Conservation (phyloP, 208 protist genomes). For the Herpetomonas tarakana region DNA sequence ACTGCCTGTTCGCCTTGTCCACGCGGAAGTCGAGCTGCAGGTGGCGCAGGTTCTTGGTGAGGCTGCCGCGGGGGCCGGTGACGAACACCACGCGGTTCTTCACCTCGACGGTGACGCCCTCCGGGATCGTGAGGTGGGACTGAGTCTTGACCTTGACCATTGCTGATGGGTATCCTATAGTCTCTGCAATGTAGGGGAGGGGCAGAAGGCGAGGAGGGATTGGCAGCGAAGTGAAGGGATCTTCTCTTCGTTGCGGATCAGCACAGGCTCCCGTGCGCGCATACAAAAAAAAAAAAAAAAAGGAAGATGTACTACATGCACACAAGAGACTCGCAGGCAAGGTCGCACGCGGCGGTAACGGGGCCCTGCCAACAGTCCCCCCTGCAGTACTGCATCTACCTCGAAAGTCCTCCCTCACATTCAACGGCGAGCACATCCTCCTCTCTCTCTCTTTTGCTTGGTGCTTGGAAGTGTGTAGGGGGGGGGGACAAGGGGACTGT, state of each 20-base stretch:
- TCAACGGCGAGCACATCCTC: too few relatives aligned
- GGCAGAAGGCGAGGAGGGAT: too few relatives aligned
- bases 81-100: conserved; percentile 88
- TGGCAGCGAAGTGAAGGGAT: too few relatives aligned
- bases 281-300: conserved; percentile 10
- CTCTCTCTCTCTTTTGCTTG: too few relatives aligned
- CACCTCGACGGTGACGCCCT: conserved; percentile 58
- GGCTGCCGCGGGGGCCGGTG: conserved; percentile 95
- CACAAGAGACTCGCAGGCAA: neutral
- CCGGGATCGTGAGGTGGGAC: conserved; percentile 57
- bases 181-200: neutral
- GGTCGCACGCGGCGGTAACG: neutral
- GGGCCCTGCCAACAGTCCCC: too few relatives aligned
- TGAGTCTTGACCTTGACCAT: conserved; percentile 90
- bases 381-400: too few relatives aligned
- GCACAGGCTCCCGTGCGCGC: too few relatives aligned
- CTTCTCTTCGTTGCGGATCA: too few relatives aligned
- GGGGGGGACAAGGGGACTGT: too few relatives aligned
- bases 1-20: conserved; percentile 54
- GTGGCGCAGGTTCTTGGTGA: conserved; percentile 94
- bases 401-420: too few relatives aligned
- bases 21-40: conserved; percentile 88
- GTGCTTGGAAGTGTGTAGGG: too few relatives aligned
- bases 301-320: conserved; percentile 13
- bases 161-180: conserved; percentile 4